Evolutionary conservation across 441 rosid genomes (phyloP).

Genomic region (Gossypium laxum): DNA sequence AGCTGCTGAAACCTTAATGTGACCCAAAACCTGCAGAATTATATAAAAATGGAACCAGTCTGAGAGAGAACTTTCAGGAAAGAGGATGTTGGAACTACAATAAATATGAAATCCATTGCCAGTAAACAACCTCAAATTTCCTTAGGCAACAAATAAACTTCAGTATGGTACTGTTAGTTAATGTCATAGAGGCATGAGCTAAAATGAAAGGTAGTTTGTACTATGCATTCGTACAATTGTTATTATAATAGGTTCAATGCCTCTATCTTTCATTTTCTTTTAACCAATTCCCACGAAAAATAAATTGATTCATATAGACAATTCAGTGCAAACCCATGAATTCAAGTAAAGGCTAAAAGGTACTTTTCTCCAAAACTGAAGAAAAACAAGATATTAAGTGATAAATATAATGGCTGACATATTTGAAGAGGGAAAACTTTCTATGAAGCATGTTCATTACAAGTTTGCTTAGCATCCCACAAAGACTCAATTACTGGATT

Average conservation of each 20-base stretch:
- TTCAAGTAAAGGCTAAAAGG: background rate
- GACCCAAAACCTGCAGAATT: constrained; percentile 72
- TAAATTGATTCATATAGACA: background rate
- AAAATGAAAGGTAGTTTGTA: background rate
- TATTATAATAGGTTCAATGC: background rate
- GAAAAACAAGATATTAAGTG: background rate
- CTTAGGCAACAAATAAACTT: background rate
- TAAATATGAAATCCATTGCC: background rate
- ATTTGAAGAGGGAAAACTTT: background rate
- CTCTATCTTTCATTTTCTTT: background rate
- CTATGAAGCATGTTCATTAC: background rate
- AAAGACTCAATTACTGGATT: background rate
- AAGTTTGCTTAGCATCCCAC: background rate
- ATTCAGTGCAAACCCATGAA: background rate
- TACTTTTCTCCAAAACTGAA: background rate
- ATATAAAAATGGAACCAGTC: constrained; percentile 9
- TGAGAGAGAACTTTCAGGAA: background rate
- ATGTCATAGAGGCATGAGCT: background rate
- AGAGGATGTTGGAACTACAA: constrained; percentile 2
- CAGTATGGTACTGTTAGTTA: background rate
- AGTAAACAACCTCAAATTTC: constrained; percentile 8
- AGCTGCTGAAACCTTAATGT: constrained; percentile 65
- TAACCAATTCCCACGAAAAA: background rate
- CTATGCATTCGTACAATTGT: background rate
- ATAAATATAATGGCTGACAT: background rate